Base-by-base conservation (phyloP, 192 early-diverging fungal species). In the Ambispora gerdemannii region DNA sequence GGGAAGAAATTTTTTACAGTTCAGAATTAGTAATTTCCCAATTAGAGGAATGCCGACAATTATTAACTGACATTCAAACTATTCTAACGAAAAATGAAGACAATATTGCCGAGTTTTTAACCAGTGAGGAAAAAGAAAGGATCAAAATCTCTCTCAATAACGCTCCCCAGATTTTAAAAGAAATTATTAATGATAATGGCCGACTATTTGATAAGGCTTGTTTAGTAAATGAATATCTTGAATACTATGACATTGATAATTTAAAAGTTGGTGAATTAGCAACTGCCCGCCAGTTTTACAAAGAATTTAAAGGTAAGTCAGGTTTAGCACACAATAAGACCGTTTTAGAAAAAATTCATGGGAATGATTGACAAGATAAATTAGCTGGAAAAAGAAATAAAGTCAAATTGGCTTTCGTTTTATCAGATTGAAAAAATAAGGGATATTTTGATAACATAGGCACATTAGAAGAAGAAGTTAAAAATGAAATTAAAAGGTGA, bases 51-150 rank as follows among this genome's bases (percentile, higher is more conserved):
- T 11, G 17, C 22, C 22, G 6, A n/a, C 55, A 58, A 58, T 1
- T n/a, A 58, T 58, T 58, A 58, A 58, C 55, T 4, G 3, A 11
- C 27, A 58, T 58, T 58, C 55, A 58, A 58, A 58, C 11, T n/a
- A 24, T 24, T 24, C 55, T 58, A 13, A 24, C 11, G 13, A 58
- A n/a, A n/a, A 58, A 58, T 25, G 55, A 58, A 28, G 1, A 0
- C 27, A 4, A 58, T 4, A 24, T 58, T 11, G 11, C 19, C 0
- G 27, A 1, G 11, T n/a, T 58, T n/a, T 24, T n/a, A n/a, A 28
- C 17, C 22, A 3, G 22, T 4, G 55, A 58, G 11, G 11, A 24
- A 58, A 25, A 28, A 11, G 0, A 1, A 1, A 24, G 27, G 1
- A 11, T n/a, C 1, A n/a, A n/a, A 25, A 58, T 11, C 17, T n/a